Evolutionary conservation across 176 grass and related monocot genomes (phyloP), one percentile per base, ranked within the genome.

Genomic region (Musa acuminata): DNA sequence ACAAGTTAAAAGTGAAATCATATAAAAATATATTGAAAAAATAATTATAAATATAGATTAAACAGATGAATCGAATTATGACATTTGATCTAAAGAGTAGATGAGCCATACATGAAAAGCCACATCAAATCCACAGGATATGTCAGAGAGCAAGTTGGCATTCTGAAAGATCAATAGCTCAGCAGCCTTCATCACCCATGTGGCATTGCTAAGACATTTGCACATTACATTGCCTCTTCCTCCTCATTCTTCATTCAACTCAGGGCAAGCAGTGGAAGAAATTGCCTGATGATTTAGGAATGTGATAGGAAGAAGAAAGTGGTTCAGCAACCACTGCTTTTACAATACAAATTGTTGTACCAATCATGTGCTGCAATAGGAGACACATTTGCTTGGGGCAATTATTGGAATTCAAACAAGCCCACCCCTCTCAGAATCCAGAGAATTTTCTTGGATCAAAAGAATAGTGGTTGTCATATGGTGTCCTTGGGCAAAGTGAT

Each of bases 381-480:
- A 65, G 63, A 29, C 35, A 43, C 35, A 43, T 43, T 43, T 43
- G 35, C 35, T 12, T 65, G 13, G 12, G 63, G 63, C 63, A 65
- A 26, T 25, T 13, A 65, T 64, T 65, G 22, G 22, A 65, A 25
- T 27, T 65, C 20, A 65, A 25, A 22, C 63, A 9, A 65, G 12
- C 0, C 23, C 8, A 65, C 63, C 23, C 10, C 23, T 65, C 23
- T 25, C 20, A 25, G 23, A 65, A 65, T 65, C 63, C 23, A 65
- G 23, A 65, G 23, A 65, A 27, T 65, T 72, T 85, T 57, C 74
- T 85, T 75, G 89, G 55, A 58, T n/a, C 72, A 52, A 80, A 84
- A 87, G 81, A 51, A 68, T 84, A 75, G 77, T 82, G 77, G 67
- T 58, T 55, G 27, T 79, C 79, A 20, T 59, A 55, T 75, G 71